Percentiles rank a stretch among this genome's conserved stretches.
These are phyloP conservation scores for Mortierella sp. DNA, from an alignment of 371 early-diverging fungal genomes.

Conservation along the genomic window DNA sequence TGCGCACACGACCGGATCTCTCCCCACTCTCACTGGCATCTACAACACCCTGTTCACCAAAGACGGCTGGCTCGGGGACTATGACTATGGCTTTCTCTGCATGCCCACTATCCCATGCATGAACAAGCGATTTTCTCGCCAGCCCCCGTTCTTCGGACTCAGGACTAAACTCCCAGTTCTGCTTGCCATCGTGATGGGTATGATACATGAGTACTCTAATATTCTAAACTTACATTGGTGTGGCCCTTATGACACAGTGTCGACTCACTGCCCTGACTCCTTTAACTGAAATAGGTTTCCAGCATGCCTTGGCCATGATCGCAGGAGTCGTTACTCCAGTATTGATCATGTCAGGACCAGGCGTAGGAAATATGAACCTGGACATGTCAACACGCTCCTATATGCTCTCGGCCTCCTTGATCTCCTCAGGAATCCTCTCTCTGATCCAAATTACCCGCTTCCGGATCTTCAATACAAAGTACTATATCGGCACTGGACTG, in stretches of 20 bases:
- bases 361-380: slow-evolving; percentile 60
- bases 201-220: background rate
- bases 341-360: slow-evolving; percentile 60
- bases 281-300: slow-evolving; percentile 15
- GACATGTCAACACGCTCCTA: slow-evolving; percentile 59
- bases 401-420: slow-evolving; percentile 64
- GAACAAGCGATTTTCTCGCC: slow-evolving; percentile 48
- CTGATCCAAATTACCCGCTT: slow-evolving; percentile 63
- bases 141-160: slow-evolving; percentile 71
- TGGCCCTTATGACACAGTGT: too few species aligned
- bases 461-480: slow-evolving; percentile 59
- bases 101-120: slow-evolving; percentile 59
- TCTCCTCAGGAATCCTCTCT: slow-evolving; percentile 53
- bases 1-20: slow-evolving; percentile 30
- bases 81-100: slow-evolving; percentile 67
- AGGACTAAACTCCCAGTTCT: slow-evolving; percentile 66
- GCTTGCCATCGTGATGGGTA: slow-evolving; percentile 67
- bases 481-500: slow-evolving; percentile 61
- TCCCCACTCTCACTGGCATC: slow-evolving; percentile 37
- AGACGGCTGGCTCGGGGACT: slow-evolving; percentile 72
- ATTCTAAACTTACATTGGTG: background rate
- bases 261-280: background rate
- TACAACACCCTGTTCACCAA: slow-evolving; percentile 60
- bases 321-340: slow-evolving; percentile 65
- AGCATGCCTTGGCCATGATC: slow-evolving; percentile 58